Evolutionary conservation across 2,329 filamentous ascomycete species (phyloP), one percentile per base, ranked within the genome.

Genomic region (Pseudopithomyces maydicus): DNA sequence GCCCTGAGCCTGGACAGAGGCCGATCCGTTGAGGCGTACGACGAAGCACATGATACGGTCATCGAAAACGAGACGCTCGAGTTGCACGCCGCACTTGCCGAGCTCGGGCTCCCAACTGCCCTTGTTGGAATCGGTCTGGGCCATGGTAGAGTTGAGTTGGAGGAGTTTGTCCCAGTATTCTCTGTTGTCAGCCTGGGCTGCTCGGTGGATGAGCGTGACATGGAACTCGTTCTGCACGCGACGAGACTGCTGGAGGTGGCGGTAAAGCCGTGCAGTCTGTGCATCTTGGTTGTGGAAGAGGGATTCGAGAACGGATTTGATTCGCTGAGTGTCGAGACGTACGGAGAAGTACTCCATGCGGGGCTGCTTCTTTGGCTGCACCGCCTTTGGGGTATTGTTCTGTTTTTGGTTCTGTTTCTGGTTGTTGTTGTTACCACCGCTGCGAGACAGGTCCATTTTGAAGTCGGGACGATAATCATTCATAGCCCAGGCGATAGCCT

Each of bases 11-110:
- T 68, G 63, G 1, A 71, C n/a, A 0, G 59, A 65, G 15, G 65
- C 60, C 1, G 68, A 63, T 6, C 73, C 73, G 15, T 74, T 61
- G 54, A 72, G 79, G 59, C 93, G 86, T 15, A 91, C 92, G 2
- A 96, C 90, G 55, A 99, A 89, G 6, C 92, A 89, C 95, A 99
- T 98, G 70, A 98, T 81, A 5, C 92, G 85, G 60, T 88, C 82
- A 69, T 98, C 90, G 83, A 89, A 98, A 8, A 99, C 88, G 46
- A 97, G 77, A 6, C 81, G 82, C 71, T 88, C 85, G 32, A 88
- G 78, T 36, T 83, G 80, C n/a, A 88, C 81, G 52, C 85, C 82
- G 62, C 88, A 89, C 43, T 84, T 80, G 23, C 88, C 90, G 2
- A 94, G 76, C 55, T 83, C 80, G 1, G 81, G 77, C 52, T 83